Percentiles rank a stretch among this genome's conserved stretches.
These are phyloP conservation scores for Cylindricascospora bacillispora DNA, from an alignment of 1,139 yeast genomes.

Conservation along the genomic window DNA sequence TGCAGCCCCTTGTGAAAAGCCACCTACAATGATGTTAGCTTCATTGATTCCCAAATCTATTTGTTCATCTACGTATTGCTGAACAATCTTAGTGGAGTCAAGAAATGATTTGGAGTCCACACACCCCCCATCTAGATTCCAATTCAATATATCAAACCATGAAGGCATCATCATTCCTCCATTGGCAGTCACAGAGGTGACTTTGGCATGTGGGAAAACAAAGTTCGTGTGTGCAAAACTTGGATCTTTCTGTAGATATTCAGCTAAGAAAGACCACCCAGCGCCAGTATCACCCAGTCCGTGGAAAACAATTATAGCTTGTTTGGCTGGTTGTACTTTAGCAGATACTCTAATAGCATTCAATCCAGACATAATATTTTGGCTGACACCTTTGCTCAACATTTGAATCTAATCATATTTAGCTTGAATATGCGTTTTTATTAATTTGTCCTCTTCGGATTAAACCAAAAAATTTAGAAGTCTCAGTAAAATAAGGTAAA, in stretches of 20 bases:
- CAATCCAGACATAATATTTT: too few relatives aligned
- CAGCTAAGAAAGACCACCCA: slow-evolving; percentile 79
- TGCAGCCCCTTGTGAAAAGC: slow-evolving; percentile 93
- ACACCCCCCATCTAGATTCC: slow-evolving; percentile 36
- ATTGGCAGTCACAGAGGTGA: slow-evolving; percentile 52
- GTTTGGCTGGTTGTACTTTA: slow-evolving; percentile 33
- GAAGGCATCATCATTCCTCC: slow-evolving; percentile 61
- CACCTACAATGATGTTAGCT: slow-evolving; percentile 72
- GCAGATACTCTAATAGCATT: slow-evolving; percentile 28
- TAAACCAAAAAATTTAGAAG: background rate
- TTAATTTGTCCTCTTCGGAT: background rate
- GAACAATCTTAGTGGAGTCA: slow-evolving; percentile 41
- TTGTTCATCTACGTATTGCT: slow-evolving; percentile 48
- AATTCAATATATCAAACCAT: slow-evolving; percentile 71
- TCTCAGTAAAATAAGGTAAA: background rate
- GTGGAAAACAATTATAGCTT: slow-evolving; percentile 71
- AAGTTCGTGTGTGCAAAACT: slow-evolving; percentile 53
- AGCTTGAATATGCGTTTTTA: too few relatives aligned
- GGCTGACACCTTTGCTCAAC: too few relatives aligned
- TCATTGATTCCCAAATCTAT: slow-evolving; percentile 50
- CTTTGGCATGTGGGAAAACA: slow-evolving; percentile 83
- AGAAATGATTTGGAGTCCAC: slow-evolving; percentile 58
- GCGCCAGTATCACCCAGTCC: slow-evolving; percentile 87
- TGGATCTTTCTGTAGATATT: slow-evolving; percentile 31
- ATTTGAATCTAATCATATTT: too few relatives aligned